Conservation (phyloP, 371 early-diverging fungal species). For the Capillidium rhysosporum region DNA sequence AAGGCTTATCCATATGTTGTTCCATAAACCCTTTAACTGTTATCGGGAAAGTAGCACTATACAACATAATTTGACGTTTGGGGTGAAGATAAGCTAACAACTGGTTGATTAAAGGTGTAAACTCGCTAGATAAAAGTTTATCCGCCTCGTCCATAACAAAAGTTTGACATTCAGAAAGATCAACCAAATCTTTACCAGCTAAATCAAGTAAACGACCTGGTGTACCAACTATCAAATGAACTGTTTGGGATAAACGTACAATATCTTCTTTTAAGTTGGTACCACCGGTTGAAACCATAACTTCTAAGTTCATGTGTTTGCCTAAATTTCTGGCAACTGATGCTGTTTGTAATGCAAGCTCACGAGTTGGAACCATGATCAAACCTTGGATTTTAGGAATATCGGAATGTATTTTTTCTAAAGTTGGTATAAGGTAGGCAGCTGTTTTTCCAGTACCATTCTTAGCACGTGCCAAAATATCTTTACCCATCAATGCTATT, state of each 20-base stretch:
- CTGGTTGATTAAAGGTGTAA: conserved; percentile 90
- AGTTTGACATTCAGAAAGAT: conserved; percentile 64
- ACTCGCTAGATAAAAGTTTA: conserved; percentile 89
- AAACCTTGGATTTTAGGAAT: conserved; percentile 62
- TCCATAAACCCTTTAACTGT: conserved; percentile 92
- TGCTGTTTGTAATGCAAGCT: conserved; percentile 89
- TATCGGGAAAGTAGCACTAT: conserved; percentile 96
- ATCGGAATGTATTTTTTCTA: conserved; percentile 78
- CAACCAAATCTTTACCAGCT: conserved; percentile 70
- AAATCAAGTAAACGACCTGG: conserved; percentile 96
- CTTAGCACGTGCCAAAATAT: conserved; percentile 92
- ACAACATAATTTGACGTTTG: conserved; percentile 88
- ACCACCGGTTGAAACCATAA: conserved; percentile 97
- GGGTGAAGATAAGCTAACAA: conserved; percentile 63
- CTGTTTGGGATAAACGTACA: conserved; percentile 71
- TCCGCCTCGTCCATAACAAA: conserved; percentile 99
- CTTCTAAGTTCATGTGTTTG: conserved; percentile 77
- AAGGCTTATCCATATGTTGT: conserved; percentile 78
- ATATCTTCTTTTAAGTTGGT: conserved; percentile 96
- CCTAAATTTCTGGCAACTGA: conserved; percentile 88
- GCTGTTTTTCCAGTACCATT: conserved; percentile 99
- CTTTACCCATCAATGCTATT: conserved; percentile 84
- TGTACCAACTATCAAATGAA: conserved; percentile 92
- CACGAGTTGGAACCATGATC: conserved; percentile 92
- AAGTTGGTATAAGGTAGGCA: conserved; percentile 86